Evolutionary conservation across 1,284 basidiomycete genomes (phyloP).

Genomic region (Ustilago shanxiensis): DNA sequence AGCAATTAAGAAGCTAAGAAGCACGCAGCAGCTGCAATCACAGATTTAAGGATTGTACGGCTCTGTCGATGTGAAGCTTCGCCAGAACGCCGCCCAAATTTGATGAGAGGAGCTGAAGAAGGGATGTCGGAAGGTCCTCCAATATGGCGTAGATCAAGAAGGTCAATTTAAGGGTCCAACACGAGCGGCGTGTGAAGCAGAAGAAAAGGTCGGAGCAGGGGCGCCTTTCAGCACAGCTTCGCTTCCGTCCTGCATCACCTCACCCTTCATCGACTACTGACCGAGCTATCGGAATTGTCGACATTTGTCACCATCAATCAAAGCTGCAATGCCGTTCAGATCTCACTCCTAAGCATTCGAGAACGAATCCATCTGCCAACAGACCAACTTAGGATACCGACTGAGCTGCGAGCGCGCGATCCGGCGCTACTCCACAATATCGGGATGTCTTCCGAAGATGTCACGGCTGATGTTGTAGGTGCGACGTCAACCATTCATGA

Average conservation of each 20-base stretch:
- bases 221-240: not conserved
- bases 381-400: too few species aligned
- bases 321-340: not conserved
- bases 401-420: too few species aligned
- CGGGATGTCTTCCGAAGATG: not conserved
- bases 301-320: not conserved
- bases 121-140: not conserved
- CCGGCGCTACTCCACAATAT: not conserved
- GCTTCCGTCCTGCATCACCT: not conserved
- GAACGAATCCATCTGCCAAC: not conserved
- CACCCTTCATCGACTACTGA: not conserved
- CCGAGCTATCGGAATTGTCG: not conserved
- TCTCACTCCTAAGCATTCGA: not conserved
- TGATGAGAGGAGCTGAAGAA: not conserved
- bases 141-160: not conserved
- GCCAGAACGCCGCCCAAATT: too few species aligned
- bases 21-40: not conserved
- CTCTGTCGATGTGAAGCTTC: not conserved
- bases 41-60: not conserved
- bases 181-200: constrained; percentile 6
- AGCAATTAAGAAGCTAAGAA: not conserved
- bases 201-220: not conserved
- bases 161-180: constrained; percentile 9
- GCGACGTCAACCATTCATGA: too few species aligned
- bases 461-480: not conserved